A percentile compares a stretch with the other conserved stretches of the same genome.
Evolutionary conservation across 2,329 filamentous ascomycete genomes (phyloP).

Genomic region (Paecilomyces sp.): DNA sequence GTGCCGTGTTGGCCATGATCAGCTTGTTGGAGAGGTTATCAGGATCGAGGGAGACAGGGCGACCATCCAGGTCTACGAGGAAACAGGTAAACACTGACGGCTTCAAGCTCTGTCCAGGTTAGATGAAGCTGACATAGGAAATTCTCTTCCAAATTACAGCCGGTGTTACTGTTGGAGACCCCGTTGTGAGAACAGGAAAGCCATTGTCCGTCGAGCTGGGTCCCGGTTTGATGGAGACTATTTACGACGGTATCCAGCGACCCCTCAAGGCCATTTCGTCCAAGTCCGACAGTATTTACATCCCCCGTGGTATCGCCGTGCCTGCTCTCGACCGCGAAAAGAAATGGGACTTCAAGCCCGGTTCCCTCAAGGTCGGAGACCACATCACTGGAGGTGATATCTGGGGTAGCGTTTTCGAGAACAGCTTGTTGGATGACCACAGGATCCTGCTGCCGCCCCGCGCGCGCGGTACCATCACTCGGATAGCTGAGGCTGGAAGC

Average conservation of each 20-base stretch:
- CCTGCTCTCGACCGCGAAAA: conserved; percentile 82
- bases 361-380: conserved; percentile 82
- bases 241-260: conserved; percentile 98
- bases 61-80: conserved; percentile 98
- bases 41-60: conserved; percentile 92
- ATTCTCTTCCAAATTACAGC: conserved; percentile 38
- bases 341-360: conserved; percentile 94
- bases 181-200: conserved; percentile 84
- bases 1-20: conserved; percentile 88
- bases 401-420: conserved; percentile 92
- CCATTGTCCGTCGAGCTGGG: conserved; percentile 95
- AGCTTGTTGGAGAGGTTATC: conserved; percentile 95
- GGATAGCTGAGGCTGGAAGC: conserved; percentile 78
- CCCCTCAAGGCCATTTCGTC: conserved; percentile 80
- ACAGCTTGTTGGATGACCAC: conserved; percentile 89
- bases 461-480: conserved; percentile 84
- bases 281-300: conserved; percentile 83
- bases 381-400: conserved; percentile 95
- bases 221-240: conserved; percentile 94
- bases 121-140: neutral
- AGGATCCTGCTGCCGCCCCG: conserved; percentile 87
- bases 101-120: neutral
- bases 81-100: conserved; percentile 62
- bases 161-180: conserved; percentile 92
- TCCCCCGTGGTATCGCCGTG: conserved; percentile 84